Percentiles rank a stretch among this genome's conserved stretches.
phyloP scores from a whole-genome alignment of 257 asterid species.

The Plectranthus barbatus region DNA sequence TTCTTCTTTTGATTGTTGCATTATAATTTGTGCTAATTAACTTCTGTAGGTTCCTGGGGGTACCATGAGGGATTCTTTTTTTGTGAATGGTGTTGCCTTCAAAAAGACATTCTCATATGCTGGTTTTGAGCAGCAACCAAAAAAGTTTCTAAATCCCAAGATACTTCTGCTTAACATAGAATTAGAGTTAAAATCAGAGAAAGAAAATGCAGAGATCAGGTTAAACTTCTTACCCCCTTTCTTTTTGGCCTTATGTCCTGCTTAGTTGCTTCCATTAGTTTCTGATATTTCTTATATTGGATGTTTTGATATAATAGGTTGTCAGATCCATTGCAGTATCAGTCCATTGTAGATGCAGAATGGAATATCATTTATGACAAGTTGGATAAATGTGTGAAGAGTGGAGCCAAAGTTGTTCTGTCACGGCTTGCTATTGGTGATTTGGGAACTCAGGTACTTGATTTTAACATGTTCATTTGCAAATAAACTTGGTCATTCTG shows the following conservation, averaged over 20 bases:
- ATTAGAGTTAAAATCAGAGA: slow-evolving; percentile 93
- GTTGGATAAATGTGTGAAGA: slow-evolving; percentile 82
- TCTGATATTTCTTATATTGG: slow-evolving; percentile 5
- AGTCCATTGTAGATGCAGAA: slow-evolving; percentile 93
- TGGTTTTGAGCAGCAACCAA: slow-evolving; percentile 99
- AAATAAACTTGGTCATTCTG: neutral
- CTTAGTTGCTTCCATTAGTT: slow-evolving; percentile 1
- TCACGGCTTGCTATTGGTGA: slow-evolving; percentile 95
- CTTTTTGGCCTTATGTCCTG: neutral
- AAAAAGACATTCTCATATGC: slow-evolving; percentile 99
- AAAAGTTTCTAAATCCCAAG: slow-evolving; percentile 69
- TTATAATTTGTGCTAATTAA: neutral
- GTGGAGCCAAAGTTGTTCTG: slow-evolving; percentile 85
- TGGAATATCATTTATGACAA: slow-evolving; percentile 92
- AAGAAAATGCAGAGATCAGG: slow-evolving; percentile 99
- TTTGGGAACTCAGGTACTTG: slow-evolving; percentile 76
- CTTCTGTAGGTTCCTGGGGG: slow-evolving; percentile 93
- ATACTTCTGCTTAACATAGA: slow-evolving; percentile 85
- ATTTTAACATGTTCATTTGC: neutral
- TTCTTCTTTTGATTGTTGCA: neutral
- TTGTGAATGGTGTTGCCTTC: slow-evolving; percentile 96
- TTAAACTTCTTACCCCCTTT: slow-evolving; percentile 16
- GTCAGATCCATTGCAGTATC: slow-evolving; percentile 84
- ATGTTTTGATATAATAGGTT: slow-evolving; percentile 37
- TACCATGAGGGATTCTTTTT: slow-evolving; percentile 94